A percentile compares a stretch with the other conserved stretches of the same genome.
phyloP scores from a whole-genome alignment of 805 yeast genomes.

The Wickerhamiella sorbophila region DNA sequence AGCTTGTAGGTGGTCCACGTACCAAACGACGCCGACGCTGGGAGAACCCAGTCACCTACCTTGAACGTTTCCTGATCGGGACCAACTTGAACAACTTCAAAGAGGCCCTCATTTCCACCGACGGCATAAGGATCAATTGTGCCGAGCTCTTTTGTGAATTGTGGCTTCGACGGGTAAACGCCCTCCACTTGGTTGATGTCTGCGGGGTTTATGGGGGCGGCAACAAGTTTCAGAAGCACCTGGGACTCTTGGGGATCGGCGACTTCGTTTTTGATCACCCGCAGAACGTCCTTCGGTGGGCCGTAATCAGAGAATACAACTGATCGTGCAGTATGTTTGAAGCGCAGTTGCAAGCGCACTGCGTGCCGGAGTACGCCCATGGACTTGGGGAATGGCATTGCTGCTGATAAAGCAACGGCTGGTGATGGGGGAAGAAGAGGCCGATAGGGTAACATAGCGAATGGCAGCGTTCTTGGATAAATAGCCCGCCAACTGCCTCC shows the following conservation, averaged over 20 bases:
- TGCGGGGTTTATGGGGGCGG: slow-evolving; percentile 81
- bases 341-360: slow-evolving; percentile 4
- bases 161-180: slow-evolving; percentile 68
- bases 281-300: slow-evolving; percentile 28
- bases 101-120: slow-evolving; percentile 90
- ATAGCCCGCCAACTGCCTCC: no score
- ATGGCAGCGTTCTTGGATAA: no score
- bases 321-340: slow-evolving; percentile 25
- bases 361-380: neutral
- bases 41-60: slow-evolving; percentile 81
- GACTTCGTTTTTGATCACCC: slow-evolving; percentile 26
- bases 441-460: no score
- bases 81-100: slow-evolving; percentile 69
- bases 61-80: slow-evolving; percentile 25
- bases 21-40: slow-evolving; percentile 64
- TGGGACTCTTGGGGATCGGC: slow-evolving; percentile 24
- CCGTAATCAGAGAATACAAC: slow-evolving; percentile 59
- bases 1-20: slow-evolving; percentile 84
- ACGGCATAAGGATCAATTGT: slow-evolving; percentile 57
- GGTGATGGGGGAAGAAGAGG: no score
- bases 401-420: neutral
- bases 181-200: slow-evolving; percentile 81
- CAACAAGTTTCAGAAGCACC: slow-evolving; percentile 53
- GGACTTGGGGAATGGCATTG: neutral
- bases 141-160: slow-evolving; percentile 33